Evolutionary conservation across 495 filamentous ascomycete genomes (phyloP).

Genomic region (Aspergillus affinis): DNA sequence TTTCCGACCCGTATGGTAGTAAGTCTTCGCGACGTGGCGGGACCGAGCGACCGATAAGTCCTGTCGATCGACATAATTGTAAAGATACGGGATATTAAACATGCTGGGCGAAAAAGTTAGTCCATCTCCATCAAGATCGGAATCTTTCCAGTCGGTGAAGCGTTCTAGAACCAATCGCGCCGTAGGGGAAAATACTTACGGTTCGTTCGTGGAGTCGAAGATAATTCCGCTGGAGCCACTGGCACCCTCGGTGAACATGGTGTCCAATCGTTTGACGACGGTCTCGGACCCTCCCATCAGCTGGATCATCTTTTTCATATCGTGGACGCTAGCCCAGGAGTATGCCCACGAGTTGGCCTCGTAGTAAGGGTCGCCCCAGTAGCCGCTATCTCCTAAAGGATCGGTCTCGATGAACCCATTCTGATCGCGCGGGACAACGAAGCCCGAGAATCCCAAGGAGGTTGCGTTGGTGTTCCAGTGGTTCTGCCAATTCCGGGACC

Average conservation of each 20-base stretch:
- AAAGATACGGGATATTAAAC: conserved; percentile 71
- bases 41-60: conserved; percentile 46
- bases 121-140: not conserved
- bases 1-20: conserved; percentile 33
- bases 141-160: not conserved
- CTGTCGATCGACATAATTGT: conserved; percentile 64
- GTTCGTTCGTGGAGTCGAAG: conserved; percentile 69
- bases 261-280: conserved; percentile 36
- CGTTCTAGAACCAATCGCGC: not conserved
- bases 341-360: conserved; percentile 69
- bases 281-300: conserved; percentile 53
- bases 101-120: conserved; percentile 28
- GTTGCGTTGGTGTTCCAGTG: conserved; percentile 63
- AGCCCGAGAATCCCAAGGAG: conserved; percentile 59
- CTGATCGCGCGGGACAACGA: conserved; percentile 59
- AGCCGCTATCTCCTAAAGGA: conserved; percentile 52
- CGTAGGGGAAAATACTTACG: conserved; percentile 30
- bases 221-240: conserved; percentile 55
- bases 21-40: conserved; percentile 37
- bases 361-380: conserved; percentile 65
- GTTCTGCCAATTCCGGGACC: conserved; percentile 69
- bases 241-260: conserved; percentile 48
- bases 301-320: conserved; percentile 59
- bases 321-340: conserved; percentile 67
- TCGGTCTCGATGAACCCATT: conserved; percentile 60